Evolutionary conservation across 257 asterid genomes (phyloP), one percentile per base, ranked within the genome.

Genomic region (Plantago ovata): DNA sequence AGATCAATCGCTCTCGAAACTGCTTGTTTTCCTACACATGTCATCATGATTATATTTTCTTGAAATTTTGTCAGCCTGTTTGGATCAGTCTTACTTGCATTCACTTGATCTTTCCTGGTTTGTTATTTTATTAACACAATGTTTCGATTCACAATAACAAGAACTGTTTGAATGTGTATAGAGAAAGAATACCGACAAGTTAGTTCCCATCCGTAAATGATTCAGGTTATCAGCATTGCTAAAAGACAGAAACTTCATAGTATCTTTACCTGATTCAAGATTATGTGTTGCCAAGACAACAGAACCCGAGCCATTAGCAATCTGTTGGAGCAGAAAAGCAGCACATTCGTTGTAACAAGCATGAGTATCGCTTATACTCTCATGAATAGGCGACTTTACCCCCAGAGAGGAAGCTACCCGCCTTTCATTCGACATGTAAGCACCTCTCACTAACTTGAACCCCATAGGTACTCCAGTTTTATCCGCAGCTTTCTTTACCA

Each of bases 241-340:
- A n/a, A n/a, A n/a, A n/a, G n/a, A n/a, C n/a, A n/a, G n/a, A n/a
- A n/a, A n/a, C n/a, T n/a, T n/a, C 53, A 11, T 49, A 47, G 21
- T 49, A 20, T 22, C 23, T 21, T 24, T 66, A 87, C 95, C 95
- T 44, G 99, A 93, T 32, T 82, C 86, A 18, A 81, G 53, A 19
- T 93, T 93, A 64, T 93, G 99, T 14, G 97, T 93, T 1, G 97
- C 99, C 10, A 93, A 82, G 44, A 93, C 92, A 50, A 77, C 72
- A 0, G 88, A 74, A 0, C 92, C 94, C 0, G 89, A 68, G 24
- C 96, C 92, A 12, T 61, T 55, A 11, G 79, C 69, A 13, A 84
- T 71, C 69, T 81, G 70, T 1, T 82, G 62, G 3, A 93, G 84
- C 87, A 93, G 55, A 53, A 77, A 82, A 16, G 45, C 65, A 0